Base-by-base conservation (phyloP, 2,329 filamentous ascomycete genomes). In the Fusarium robinianum region DNA sequence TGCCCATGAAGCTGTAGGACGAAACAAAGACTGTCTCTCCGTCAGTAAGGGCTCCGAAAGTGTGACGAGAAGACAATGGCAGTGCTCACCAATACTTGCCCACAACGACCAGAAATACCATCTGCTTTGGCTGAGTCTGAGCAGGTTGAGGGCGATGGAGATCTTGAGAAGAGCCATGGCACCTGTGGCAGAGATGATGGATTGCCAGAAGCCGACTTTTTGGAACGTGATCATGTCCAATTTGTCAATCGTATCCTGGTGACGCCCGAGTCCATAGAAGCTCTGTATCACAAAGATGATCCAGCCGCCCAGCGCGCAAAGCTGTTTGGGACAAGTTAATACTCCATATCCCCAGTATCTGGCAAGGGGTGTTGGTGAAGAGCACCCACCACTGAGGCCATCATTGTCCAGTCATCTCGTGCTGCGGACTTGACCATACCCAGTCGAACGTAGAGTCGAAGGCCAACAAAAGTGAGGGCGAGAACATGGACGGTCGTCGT, bases 331-430 rank as follows among this genome's bases (percentile, higher is more conserved):
- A 21, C 14, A 24, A n/a, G 24, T 35, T 3, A 42, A 15, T 12
- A 17, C 9, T 6, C 5, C 16, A 22, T n/a, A 8, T 17, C 16
- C 6, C 19, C 3, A 4, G 10, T 10, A 12, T 27, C 9, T 8
- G 15, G 6, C 6, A 18, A 6, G 11, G 6, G 5, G n/a, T 26
- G 5, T 14, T n/a, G n/a, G 15, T 18, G 3, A 30, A 10, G 18
- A 5, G 1, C n/a, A 39, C 46, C 25, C 18, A 49, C 50, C 35
- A 29, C 31, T 15, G 40, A 36, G 8, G 35, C 44, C 11, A 47
- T 24, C 48, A 54, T 51, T 29, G 49, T 43, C 41, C 48, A 51
- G 39, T 54, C 51, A 30, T 54, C 51, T 17, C 48, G 48, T 11
- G 38, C 45, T 7, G 31, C 43, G 10, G 35, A 39, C 31, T 48